Base-by-base conservation (phyloP, 495 filamentous ascomycete genomes). In the Penicillium mononematosum region DNA sequence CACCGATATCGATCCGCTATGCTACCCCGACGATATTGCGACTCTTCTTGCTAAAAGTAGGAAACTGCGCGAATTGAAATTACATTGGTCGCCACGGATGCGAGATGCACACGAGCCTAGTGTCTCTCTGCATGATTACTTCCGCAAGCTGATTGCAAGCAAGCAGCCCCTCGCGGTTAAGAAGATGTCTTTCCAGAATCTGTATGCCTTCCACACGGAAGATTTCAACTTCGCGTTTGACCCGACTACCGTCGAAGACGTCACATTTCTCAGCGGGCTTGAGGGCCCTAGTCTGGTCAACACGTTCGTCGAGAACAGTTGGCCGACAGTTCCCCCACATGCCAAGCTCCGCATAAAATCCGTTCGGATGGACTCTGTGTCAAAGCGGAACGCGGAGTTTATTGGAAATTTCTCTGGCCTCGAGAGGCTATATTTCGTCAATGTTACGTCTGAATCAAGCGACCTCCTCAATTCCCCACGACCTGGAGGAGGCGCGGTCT, bases 21-120 rank as follows among this genome's bases (percentile, higher is more conserved):
- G 84, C 65, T 86, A 86, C 56, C 80, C 82, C 0, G 84, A 87
- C 62, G 84, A 87, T 62, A 79, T 87, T 32, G 82, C 82, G 8
- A 71, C 81, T 7, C 65, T 87, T 24, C 70, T 86, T 3, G 68
- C 73, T 24, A 73, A 77, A 34, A 79, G 81, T 16, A 76, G 70
- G 50, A 82, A 81, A 31, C 65, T 87, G 31, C 71, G 70, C 42
- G 79, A 82, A 19, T 72, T 87, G 7, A 81, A 69, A 36, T 55
- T 86, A 31, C 81, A 86, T 58, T 87, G 81, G 78, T 83, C 74
- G 31, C 82, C 84, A 9, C 83, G 84, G 8, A 87, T 87, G 81
- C 74, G 83, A 16, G 75, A 78, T 39, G 71, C 69, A 24, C 79
- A 81, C 39, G 84, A 87, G 59, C 80, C 81, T 11, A 84, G 79